These are phyloP conservation scores for Hypsizygus marmoreus DNA, from an alignment of 768 basidiomycete species.

Conservation along the genomic window DNA sequence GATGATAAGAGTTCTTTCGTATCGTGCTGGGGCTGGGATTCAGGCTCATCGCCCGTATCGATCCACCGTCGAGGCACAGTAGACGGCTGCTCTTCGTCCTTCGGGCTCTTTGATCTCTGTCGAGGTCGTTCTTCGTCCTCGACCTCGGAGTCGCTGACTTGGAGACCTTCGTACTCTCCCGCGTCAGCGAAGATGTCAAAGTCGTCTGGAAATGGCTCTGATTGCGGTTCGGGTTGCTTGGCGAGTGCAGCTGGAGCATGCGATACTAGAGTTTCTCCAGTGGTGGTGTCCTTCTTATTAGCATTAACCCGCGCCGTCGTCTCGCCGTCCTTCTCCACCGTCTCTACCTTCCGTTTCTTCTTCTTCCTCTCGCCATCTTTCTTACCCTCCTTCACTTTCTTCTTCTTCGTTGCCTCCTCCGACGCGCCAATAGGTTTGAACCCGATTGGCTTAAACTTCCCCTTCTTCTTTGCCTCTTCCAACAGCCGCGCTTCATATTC, in stretches of 20 bases:
- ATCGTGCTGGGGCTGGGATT: slow-evolving; percentile 22
- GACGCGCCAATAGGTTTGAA: slow-evolving; percentile 62
- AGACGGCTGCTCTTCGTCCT: slow-evolving; percentile 13
- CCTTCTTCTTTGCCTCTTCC: slow-evolving; percentile 49
- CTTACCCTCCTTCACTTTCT: slow-evolving; percentile 38
- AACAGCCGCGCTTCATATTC: slow-evolving; percentile 34
- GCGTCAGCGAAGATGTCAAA: slow-evolving; percentile 88
- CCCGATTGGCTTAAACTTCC: slow-evolving; percentile 61
- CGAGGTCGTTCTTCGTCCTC: slow-evolving; percentile 41
- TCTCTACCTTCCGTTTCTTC: slow-evolving; percentile 55
- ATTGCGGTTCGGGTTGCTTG: slow-evolving; percentile 28
- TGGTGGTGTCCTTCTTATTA: slow-evolving; percentile 24
- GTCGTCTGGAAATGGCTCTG: slow-evolving; percentile 52
- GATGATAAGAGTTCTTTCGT: slow-evolving; percentile 13
- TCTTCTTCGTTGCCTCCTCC: slow-evolving; percentile 55
- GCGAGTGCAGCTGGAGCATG: slow-evolving; percentile 2
- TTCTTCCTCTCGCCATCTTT: slow-evolving; percentile 55
- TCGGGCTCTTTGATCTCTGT: background rate
- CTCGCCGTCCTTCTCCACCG: slow-evolving; percentile 20
- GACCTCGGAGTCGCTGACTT: slow-evolving; percentile 55
- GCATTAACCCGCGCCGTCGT: too few relatives aligned
- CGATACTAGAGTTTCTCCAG: slow-evolving; percentile 1
- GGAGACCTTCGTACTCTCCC: slow-evolving; percentile 79
- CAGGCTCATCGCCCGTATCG: slow-evolving; percentile 36
- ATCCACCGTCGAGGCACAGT: slow-evolving; percentile 46